phyloP scores from a whole-genome alignment of 225 moss, liverwort and hornwort species.

The Lunularia cruciata region DNA sequence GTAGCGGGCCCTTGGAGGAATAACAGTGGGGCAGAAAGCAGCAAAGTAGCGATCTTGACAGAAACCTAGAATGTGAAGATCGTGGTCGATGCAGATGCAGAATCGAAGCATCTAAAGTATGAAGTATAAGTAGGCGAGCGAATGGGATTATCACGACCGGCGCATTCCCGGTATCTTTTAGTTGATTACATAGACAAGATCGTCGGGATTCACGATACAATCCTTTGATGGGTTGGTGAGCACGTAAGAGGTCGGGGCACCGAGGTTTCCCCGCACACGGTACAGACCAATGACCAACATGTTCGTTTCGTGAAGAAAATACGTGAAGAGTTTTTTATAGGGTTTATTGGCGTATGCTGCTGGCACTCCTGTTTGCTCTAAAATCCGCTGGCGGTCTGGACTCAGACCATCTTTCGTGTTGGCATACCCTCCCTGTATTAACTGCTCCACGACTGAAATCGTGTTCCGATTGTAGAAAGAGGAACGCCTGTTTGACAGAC shows the following conservation, averaged over 20 bases:
- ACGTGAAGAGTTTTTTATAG: constrained; percentile 65
- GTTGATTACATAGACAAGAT: constrained; percentile 56
- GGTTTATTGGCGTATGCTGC: constrained; percentile 53
- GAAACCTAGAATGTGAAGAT: no score
- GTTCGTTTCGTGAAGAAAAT: constrained; percentile 52
- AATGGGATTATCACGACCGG: no score
- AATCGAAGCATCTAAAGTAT: no score
- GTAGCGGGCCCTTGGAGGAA: no score
- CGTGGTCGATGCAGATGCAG: no score
- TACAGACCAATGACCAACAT: constrained; percentile 72
- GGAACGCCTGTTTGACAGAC: constrained; percentile 54
- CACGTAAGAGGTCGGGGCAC: constrained; percentile 78
- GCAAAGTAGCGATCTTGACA: no score
- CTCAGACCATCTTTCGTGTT: constrained; percentile 37
- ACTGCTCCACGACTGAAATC: constrained; percentile 70
- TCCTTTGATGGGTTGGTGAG: constrained; percentile 73
- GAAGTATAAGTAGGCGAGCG: no score
- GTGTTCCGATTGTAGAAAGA: constrained; percentile 86
- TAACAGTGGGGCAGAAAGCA: no score
- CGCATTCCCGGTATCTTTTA: no score
- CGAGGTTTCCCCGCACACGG: constrained; percentile 65
- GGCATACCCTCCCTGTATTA: constrained; percentile 58
- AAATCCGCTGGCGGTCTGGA: constrained; percentile 43
- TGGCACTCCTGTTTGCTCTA: constrained; percentile 63
- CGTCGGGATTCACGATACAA: constrained; percentile 69